Evolutionary conservation across 1,284 basidiomycete species (phyloP), one percentile per base, ranked within the genome.

Genomic region (Mycocalia duriaeana): DNA sequence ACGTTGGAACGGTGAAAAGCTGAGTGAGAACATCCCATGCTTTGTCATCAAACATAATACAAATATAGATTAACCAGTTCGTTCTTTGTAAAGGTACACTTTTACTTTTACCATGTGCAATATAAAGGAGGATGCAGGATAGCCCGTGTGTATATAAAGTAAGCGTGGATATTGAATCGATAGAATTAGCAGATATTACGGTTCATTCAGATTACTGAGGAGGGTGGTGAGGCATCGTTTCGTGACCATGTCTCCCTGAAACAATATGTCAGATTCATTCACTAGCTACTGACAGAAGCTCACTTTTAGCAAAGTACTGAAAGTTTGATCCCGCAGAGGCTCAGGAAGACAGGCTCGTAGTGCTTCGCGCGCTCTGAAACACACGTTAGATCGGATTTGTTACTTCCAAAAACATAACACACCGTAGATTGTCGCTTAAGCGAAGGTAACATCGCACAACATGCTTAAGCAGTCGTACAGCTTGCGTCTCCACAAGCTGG

Each of bases 381-480:
- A 53, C 48, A 54, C 44, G 40, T 22, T 25, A 35, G 14, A 38
- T 51, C 23, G 51, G 42, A 43, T 39, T 3, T 20, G 35, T 26
- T 11, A 22, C 19, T 37, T 16, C 24, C 9, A 43, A 26, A 20
- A 26, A 36, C 14, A 39, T 50, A 51, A 72, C 83, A 44, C 57
- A 92, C 89, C 94, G 81, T 48, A 95, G 73, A 62, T 99, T 99
- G 69, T 99, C 96, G 64, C 93, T 96, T 56, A 99, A 75, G 34
- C 96, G 81, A 50, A 99, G 70, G 64, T 99, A 99, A 68, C 96
- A 99, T 49, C 96, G 76, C 16, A 99, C 96, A 43, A 99, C 96
- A 64, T 99, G 96, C 70, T 99, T 99, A 57, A 99, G 73, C 46
- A 99, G 71, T 57, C 96, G 76, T 26, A 99, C 95, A 7, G 96